Conservation (phyloP, 495 filamentous ascomycete genomes). For the Hypoxylon rickii region DNA sequence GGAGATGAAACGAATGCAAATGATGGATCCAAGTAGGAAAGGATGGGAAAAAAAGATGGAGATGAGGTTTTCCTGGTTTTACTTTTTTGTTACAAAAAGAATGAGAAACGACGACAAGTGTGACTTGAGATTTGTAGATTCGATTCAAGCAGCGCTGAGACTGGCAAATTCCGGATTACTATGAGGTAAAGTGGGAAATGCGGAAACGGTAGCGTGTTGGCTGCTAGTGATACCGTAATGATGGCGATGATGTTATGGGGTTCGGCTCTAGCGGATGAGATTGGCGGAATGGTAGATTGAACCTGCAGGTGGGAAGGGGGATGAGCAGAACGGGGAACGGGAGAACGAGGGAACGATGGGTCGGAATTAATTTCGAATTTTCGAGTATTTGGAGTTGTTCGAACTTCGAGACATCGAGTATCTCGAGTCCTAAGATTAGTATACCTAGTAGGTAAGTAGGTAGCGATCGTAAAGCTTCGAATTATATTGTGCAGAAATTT, state of each 20-base stretch:
- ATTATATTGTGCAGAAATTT: too few species aligned
- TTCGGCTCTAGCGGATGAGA: constrained; percentile 23
- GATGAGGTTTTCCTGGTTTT: too few species aligned
- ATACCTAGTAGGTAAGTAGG: too few species aligned
- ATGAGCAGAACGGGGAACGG: too few species aligned
- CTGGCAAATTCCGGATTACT: too few species aligned
- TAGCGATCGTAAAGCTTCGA: too few species aligned
- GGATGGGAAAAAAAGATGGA: background rate
- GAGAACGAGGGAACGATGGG: constrained; percentile 8
- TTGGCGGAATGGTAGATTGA: constrained; percentile 5
- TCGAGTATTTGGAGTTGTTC: too few species aligned
- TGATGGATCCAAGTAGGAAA: background rate
- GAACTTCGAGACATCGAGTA: too few species aligned
- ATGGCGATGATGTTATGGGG: constrained; percentile 28
- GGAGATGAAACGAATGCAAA: constrained; percentile 29
- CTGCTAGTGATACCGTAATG: constrained; percentile 6
- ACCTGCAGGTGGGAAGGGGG: background rate
- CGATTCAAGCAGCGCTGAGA: constrained; percentile 8
- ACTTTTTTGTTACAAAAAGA: too few species aligned
- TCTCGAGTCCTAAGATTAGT: too few species aligned
- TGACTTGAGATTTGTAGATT: background rate
- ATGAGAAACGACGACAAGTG: constrained; percentile 4
- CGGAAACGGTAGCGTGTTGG: constrained; percentile 18
- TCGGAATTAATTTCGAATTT: background rate
- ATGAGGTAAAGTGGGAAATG: constrained; percentile 15